Base-by-base conservation (phyloP, 1,139 yeast genomes). In the Pneumocystis sp. region DNA sequence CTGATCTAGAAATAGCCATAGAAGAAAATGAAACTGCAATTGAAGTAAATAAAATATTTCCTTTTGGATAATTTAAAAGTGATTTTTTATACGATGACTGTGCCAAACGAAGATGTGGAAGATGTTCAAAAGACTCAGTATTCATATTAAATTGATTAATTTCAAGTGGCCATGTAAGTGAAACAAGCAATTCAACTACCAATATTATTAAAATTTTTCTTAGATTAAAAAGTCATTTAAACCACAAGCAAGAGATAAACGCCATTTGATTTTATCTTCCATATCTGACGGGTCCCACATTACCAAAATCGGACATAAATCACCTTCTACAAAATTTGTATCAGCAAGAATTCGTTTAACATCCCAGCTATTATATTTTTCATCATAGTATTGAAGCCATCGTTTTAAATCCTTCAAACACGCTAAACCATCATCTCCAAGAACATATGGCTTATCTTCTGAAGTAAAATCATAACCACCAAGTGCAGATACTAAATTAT, bases 261-360 rank as follows among this genome's bases (percentile, higher is more conserved):
- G 63, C 56, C 67, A 64, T 62, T 63, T 63, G 19, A 62, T 17
- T 42, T 66, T 63, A 12, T 63, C 45, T 19, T 56, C 63, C 17
- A 71, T 74, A 39, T 74, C 73, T 17, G 72, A 78, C 17, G 74
- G 74, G 64, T 89, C 91, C 91, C 95, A 89, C 72, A 84, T 85
- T 59, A 88, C 81, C 63, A 93, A 74, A 45, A 95, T 89, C 7
- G 86, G 87, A 15, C 86, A 74, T 67, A 93, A 74, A 74, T 93
- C 98, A 71, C 83, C 84, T 1, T 79, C 74, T 3, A 91, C 85
- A 39, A 93, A 78, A 0, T 87, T 87, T 10, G 87, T 83, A 65
- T 89, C 95, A 4, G 91, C 88, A 70, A 95, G 87, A 0, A 96
- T 96, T 63, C 88, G 79, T 0, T 96, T 96, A 21, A 91, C 96